Percentiles rank a stretch among this genome's conserved stretches.
These are phyloP conservation scores for Colletotrichum lini DNA, from an alignment of 2,329 filamentous ascomycete species.

Conservation along the genomic window DNA sequence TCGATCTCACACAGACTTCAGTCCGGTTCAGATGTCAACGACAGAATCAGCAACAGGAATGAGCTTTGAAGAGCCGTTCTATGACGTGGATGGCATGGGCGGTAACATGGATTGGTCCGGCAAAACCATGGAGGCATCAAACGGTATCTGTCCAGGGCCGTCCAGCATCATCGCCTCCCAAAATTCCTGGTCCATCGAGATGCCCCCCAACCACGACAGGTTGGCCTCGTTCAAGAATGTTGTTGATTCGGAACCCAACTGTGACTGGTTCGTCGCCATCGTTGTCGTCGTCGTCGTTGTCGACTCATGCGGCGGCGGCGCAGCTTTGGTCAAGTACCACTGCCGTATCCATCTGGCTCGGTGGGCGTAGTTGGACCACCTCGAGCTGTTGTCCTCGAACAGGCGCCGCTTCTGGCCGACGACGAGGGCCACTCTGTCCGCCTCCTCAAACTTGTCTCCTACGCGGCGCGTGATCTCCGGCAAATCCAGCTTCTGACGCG, in stretches of 20 bases:
- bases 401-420: slow-evolving; percentile 47
- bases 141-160: not conserved
- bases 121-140: slow-evolving; percentile 4
- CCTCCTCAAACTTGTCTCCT: slow-evolving; percentile 50
- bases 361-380: slow-evolving; percentile 51
- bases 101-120: not conserved
- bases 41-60: not conserved
- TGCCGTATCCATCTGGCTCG: slow-evolving; percentile 57
- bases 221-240: not conserved
- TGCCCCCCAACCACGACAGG: slow-evolving; percentile 16
- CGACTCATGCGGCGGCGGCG: not conserved
- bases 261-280: not conserved
- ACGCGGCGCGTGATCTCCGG: slow-evolving; percentile 47
- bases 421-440: slow-evolving; percentile 47
- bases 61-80: not conserved
- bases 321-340: slow-evolving; percentile 52
- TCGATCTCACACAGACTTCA: no score
- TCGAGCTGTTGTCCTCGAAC: slow-evolving; percentile 50
- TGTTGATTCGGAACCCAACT: not conserved
- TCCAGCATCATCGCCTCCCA: slow-evolving; percentile 34
- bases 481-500: slow-evolving; percentile 53
- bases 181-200: slow-evolving; percentile 27
- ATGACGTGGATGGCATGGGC: not conserved
- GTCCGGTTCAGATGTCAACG: accelerated
- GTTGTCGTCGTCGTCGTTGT: no score